These are phyloP conservation scores for Blastobotrys ciferrii DNA, from an alignment of 1,139 yeast species.

Conservation along the genomic window DNA sequence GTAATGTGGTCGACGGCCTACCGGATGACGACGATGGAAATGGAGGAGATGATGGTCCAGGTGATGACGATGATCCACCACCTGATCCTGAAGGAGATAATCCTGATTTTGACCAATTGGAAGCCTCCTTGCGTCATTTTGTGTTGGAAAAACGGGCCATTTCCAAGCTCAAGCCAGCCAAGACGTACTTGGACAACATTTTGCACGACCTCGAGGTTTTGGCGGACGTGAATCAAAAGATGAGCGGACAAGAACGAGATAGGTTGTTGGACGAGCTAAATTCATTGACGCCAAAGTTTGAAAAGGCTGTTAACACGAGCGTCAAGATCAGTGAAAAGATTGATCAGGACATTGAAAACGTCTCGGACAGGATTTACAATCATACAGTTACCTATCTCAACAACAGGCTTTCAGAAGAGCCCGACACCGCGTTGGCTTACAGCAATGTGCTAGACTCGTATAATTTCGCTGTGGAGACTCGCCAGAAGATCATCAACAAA, in stretches of 20 bases:
- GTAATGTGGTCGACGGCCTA: conserved; percentile 38
- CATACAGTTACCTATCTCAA: conserved; percentile 55
- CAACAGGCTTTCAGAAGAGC: conserved; percentile 56
- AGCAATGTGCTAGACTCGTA: conserved; percentile 63
- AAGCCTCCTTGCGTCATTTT: conserved; percentile 80
- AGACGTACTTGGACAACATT: conserved; percentile 71
- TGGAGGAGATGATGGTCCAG: conserved; percentile 43
- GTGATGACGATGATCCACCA: conserved; percentile 33
- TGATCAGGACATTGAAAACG: conserved; percentile 59
- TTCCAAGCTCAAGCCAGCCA: conserved; percentile 90
- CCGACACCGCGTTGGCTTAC: conserved; percentile 54
- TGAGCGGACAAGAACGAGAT: conserved; percentile 47
- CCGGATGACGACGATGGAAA: conserved; percentile 38
- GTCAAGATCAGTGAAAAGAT: conserved; percentile 57
- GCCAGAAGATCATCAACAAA: conserved; percentile 61
- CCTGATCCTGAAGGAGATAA: conserved; percentile 15
- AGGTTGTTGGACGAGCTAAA: conserved; percentile 45
- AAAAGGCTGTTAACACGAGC: conserved; percentile 52
- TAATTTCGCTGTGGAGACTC: conserved; percentile 69
- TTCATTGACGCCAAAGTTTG: conserved; percentile 56
- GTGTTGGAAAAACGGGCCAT: conserved; percentile 84
- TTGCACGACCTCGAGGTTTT: conserved; percentile 62
- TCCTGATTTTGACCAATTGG: conserved; percentile 65
- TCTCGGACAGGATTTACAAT: conserved; percentile 59
- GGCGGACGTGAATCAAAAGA: conserved; percentile 57